A percentile compares a stretch with the other conserved stretches of the same genome.
phyloP scores from a whole-genome alignment of 805 yeast species.

The Tetrapisispora namnaoensis region DNA sequence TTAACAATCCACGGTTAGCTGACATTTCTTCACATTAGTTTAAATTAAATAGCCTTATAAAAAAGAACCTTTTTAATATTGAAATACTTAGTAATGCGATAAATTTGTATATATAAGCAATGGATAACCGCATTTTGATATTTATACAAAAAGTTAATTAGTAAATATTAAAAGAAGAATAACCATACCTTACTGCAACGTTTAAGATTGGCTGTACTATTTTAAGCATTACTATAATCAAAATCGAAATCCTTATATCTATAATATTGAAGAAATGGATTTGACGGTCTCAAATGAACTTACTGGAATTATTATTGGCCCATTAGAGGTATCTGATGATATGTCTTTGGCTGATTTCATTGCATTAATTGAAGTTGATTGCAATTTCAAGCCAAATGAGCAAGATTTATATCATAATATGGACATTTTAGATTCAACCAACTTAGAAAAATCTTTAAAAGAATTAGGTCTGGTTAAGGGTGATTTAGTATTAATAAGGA shows the following conservation, averaged over 20 bases:
- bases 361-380: conserved; percentile 65
- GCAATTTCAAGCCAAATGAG: conserved; percentile 37
- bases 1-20: too few species aligned
- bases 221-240: too few species aligned
- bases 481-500: conserved; percentile 43
- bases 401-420: conserved; percentile 46
- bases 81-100: too few species aligned
- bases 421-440: conserved; percentile 26
- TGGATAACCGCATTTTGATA: too few species aligned
- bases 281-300: conserved; percentile 41
- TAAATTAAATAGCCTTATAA: too few species aligned
- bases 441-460: conserved; percentile 32
- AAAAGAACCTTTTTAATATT: too few species aligned
- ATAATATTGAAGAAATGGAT: conserved; percentile 33
- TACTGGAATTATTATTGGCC: conserved; percentile 38
- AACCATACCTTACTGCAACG: too few species aligned
- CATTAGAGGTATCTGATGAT: conserved; percentile 55
- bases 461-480: conserved; percentile 43
- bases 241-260: not conserved
- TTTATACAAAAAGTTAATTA: too few species aligned
- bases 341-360: conserved; percentile 57
- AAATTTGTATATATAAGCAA: too few species aligned
- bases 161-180: too few species aligned
- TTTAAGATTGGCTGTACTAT: not conserved
- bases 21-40: too few species aligned